These are phyloP conservation scores for Mitragyna speciosa DNA, from an alignment of 257 asterid genomes.

Conservation along the genomic window DNA sequence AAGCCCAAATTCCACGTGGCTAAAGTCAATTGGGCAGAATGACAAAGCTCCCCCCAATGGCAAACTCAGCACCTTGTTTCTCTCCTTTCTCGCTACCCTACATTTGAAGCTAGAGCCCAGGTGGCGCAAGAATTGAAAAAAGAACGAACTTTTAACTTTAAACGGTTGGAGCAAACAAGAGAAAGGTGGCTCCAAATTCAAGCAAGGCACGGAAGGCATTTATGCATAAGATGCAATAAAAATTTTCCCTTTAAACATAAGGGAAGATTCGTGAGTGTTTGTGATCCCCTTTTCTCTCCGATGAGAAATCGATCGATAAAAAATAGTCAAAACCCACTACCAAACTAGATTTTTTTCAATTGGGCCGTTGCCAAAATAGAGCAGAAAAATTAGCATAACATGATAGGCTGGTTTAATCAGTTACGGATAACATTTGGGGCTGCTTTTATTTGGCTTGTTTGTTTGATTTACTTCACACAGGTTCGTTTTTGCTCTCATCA, in stretches of 20 bases:
- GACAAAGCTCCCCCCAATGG: neutral
- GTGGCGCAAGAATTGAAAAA: too few species aligned
- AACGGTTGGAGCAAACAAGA: too few species aligned
- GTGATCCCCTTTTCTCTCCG: neutral
- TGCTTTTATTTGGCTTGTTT: conserved; percentile 86
- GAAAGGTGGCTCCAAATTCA: conserved; percentile 9
- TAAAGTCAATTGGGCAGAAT: neutral
- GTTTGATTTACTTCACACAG: conserved; percentile 97
- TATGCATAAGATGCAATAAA: neutral
- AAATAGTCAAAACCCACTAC: conserved; percentile 5
- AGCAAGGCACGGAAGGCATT: neutral
- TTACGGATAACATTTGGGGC: conserved; percentile 79
- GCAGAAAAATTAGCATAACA: conserved; percentile 19
- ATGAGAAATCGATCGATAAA: neutral
- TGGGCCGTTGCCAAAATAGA: neutral
- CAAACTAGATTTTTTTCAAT: neutral
- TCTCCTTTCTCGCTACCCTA: too few species aligned
- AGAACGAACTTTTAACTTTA: neutral
- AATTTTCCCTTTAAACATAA: neutral
- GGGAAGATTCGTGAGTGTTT: too few species aligned
- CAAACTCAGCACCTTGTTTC: neutral
- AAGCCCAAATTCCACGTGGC: neutral
- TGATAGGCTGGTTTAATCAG: conserved; percentile 69
- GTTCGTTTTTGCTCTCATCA: conserved; percentile 28
- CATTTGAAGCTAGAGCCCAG: neutral